Conservation (phyloP, 257 asterid genomes). For the Solanum bukasovii region DNA sequence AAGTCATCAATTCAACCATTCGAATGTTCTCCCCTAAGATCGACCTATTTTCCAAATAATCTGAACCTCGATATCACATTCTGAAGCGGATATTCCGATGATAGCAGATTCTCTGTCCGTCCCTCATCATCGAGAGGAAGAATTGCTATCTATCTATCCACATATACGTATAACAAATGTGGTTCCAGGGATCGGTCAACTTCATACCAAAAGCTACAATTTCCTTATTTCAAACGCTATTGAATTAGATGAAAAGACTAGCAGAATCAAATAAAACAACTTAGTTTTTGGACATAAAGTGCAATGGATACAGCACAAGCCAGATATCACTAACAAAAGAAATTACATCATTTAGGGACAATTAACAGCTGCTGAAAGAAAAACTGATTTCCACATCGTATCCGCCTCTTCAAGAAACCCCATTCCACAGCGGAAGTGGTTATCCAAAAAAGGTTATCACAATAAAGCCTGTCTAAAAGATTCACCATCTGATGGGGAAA, state of each 20-base stretch:
- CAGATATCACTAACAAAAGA: neutral
- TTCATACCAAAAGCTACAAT: conserved; percentile 51
- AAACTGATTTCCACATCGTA: neutral
- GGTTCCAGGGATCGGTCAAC: neutral
- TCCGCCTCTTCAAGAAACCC: neutral
- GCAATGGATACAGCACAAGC: neutral
- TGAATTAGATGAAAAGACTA: neutral
- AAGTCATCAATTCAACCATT: neutral
- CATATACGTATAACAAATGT: neutral
- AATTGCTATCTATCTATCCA: neutral
- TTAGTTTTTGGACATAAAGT: neutral
- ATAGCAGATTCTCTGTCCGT: neutral
- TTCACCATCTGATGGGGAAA: neutral
- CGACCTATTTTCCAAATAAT: neutral
- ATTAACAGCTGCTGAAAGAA: neutral
- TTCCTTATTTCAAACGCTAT: conserved; percentile 70
- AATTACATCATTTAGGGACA: neutral
- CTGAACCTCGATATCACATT: neutral
- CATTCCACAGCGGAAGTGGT: neutral
- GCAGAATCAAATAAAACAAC: neutral
- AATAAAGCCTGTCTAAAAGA: neutral
- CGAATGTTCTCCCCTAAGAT: neutral
- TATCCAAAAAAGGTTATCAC: neutral
- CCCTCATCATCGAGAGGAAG: neutral
- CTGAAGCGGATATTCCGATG: neutral